These are phyloP conservation scores for Saitozyma sp. DNA, from an alignment of 768 basidiomycete species.

Conservation along the genomic window DNA sequence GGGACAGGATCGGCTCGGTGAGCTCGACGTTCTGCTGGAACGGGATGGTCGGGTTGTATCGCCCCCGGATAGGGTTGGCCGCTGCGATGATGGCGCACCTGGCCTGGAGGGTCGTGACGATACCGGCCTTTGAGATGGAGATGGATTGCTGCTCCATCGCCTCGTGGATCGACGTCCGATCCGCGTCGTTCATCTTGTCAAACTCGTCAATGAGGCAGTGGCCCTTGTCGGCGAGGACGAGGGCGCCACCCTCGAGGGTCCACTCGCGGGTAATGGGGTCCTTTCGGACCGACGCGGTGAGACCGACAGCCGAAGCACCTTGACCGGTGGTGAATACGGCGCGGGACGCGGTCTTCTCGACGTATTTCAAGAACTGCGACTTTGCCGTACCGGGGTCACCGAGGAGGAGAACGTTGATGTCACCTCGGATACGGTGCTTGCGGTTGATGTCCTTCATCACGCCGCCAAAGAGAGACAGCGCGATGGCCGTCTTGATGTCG, in stretches of 20 bases:
- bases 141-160: conserved; percentile 99
- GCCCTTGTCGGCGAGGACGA: conserved; percentile 98
- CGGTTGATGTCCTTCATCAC: conserved; percentile 93
- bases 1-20: conserved; percentile 95
- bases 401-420: conserved; percentile 93
- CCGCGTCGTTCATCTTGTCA: conserved; percentile 99
- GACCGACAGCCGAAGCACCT: conserved; percentile 95
- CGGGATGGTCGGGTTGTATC: conserved; percentile 97
- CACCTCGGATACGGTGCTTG: conserved; percentile 93
- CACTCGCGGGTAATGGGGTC: conserved; percentile 96
- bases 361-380: conserved; percentile 98
- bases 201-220: conserved; percentile 98
- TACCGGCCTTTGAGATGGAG: conserved; percentile 98
- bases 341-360: conserved; percentile 96
- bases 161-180: conserved; percentile 97
- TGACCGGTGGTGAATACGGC: conserved; percentile 98
- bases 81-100: conserved; percentile 97
- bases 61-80: conserved; percentile 93
- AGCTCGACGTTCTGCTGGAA: conserved; percentile 98
- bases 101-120: conserved; percentile 96
- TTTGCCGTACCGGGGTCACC: conserved; percentile 99
- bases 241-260: conserved; percentile 96
- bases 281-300: conserved; percentile 98
- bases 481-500: conserved; percentile 96
- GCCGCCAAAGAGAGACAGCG: conserved; percentile 91